phyloP scores from a whole-genome alignment of 768 basidiomycete species.

The Dentipellis sp. region DNA sequence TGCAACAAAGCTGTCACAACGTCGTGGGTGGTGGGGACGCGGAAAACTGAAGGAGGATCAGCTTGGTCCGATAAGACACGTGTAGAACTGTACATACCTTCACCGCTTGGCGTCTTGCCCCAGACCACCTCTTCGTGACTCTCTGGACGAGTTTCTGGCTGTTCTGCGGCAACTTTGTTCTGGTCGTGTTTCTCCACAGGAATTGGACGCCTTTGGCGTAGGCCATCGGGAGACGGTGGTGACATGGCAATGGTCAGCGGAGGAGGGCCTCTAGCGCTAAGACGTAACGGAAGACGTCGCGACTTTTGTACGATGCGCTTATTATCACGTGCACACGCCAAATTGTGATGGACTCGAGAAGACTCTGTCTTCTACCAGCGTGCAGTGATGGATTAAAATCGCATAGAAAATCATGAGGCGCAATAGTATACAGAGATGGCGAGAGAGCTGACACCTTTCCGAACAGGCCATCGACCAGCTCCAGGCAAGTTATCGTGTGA shows the following conservation, averaged over 20 bases:
- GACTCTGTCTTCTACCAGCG: too few species aligned
- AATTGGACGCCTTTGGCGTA: not conserved
- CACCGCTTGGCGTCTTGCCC: not conserved
- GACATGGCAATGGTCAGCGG: not conserved
- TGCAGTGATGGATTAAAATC: too few species aligned
- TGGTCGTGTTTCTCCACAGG: too few species aligned
- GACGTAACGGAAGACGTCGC: not conserved
- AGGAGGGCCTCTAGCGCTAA: not conserved
- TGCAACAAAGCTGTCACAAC: slow-evolving; percentile 80
- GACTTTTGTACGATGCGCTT: not conserved
- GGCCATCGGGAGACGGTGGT: not conserved
- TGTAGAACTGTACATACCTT: not conserved
- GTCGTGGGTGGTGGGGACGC: slow-evolving; percentile 87
- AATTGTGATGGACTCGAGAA: too few species aligned
- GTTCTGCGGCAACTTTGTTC: not conserved
- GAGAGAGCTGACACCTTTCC: too few species aligned
- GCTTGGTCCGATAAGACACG: not conserved
- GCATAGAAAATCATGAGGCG: too few species aligned
- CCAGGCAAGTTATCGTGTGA: too few species aligned
- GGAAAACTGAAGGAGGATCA: slow-evolving; percentile 34
- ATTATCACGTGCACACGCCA: not conserved
- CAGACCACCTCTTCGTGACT: not conserved
- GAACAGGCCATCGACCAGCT: too few species aligned
- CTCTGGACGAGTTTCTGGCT: not conserved
- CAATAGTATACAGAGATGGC: too few species aligned